phyloP scores from a whole-genome alignment of 352 stramenopile genomes.

The Halophytophthora batemanensis region DNA sequence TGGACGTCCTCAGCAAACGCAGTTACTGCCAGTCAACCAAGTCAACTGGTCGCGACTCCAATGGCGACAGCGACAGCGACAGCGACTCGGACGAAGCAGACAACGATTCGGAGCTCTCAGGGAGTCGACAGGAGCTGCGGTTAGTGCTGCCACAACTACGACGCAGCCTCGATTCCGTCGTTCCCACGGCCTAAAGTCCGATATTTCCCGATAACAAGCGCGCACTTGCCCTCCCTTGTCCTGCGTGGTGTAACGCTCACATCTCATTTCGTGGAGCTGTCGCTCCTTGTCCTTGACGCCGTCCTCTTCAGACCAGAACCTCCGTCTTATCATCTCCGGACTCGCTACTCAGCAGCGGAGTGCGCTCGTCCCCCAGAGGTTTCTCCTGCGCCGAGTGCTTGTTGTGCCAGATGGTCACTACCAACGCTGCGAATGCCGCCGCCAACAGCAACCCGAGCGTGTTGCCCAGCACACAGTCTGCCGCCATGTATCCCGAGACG shows the following conservation, averaged over 20 bases:
- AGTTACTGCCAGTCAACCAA: background rate
- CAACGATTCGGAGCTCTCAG: conserved; percentile 5
- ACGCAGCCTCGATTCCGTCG: conserved; percentile 19
- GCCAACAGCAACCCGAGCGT: conserved; percentile 64
- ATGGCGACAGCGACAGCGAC: conserved; percentile 5
- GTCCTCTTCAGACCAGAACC: conserved; percentile 10
- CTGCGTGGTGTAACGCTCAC: too few species aligned
- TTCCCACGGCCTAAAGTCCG: conserved; percentile 12
- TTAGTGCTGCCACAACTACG: conserved; percentile 49
- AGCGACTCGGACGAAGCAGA: conserved; percentile 12
- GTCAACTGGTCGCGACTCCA: background rate
- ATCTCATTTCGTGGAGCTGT: background rate
- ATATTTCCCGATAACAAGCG: too few species aligned
- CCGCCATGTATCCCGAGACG: conserved; percentile 73
- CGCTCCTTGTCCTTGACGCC: background rate
- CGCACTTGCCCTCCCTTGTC: too few species aligned
- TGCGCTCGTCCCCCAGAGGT: conserved; percentile 30
- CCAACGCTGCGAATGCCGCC: conserved; percentile 34
- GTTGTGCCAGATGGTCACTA: conserved; percentile 50
- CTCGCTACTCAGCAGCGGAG: conserved; percentile 38
- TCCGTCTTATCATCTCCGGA: conserved; percentile 28
- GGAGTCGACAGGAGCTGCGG: conserved; percentile 29
- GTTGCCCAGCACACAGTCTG: conserved; percentile 75
- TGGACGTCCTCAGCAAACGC: conserved; percentile 17
- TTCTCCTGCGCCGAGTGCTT: conserved; percentile 32